Evolutionary conservation across 1,284 basidiomycete genomes (phyloP).

Genomic region (Cryptococcus sp.): DNA sequence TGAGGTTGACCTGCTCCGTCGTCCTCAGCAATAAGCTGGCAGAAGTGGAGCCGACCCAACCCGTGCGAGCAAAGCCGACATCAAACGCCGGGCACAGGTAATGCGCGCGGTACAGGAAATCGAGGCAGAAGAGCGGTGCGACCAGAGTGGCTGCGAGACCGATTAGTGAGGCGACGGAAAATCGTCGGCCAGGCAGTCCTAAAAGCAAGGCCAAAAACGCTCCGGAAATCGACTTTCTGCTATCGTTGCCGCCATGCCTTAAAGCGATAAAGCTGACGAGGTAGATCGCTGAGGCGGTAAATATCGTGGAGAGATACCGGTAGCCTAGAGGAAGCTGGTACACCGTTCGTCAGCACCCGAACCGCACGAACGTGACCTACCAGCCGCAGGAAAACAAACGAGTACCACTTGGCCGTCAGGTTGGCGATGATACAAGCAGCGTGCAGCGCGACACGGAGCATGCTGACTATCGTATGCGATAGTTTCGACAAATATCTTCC

Average conservation of each 20-base stretch:
- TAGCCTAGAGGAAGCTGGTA: slow-evolving; percentile 9
- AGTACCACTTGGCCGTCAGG: slow-evolving; percentile 10
- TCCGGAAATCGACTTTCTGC: neutral
- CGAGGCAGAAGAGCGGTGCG: slow-evolving; percentile 4
- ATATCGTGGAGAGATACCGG: slow-evolving; percentile 8
- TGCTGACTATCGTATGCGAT: no score
- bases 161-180: neutral
- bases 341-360: neutral
- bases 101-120: slow-evolving; percentile 11
- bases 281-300: slow-evolving; percentile 7
- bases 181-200: neutral
- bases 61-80: slow-evolving; percentile 7
- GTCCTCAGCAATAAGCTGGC: slow-evolving; percentile 5
- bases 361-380: neutral
- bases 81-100: neutral
- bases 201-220: neutral
- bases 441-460: neutral
- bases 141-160: slow-evolving; percentile 2
- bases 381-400: slow-evolving; percentile 14
- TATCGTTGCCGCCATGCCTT: neutral
- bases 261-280: slow-evolving; percentile 1
- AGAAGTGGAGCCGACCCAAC: slow-evolving; percentile 6
- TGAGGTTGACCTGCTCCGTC: neutral
- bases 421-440: slow-evolving; percentile 1
- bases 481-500: no score